Evolutionary conservation across 2,329 filamentous ascomycete species (phyloP).

Genomic region (Sporothrix brunneoviolacea): DNA sequence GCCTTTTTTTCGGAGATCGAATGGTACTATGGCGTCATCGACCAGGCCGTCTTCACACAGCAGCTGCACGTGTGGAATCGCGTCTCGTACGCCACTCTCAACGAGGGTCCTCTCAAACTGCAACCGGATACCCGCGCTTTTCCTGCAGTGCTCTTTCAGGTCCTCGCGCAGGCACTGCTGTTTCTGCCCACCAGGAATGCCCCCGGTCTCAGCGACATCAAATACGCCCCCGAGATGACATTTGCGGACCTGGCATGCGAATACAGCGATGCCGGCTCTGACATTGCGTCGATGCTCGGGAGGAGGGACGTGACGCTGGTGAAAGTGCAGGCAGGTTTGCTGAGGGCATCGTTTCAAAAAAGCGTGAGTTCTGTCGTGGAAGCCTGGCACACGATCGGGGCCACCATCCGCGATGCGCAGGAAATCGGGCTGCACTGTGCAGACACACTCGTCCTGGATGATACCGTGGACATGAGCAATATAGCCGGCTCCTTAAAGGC

Average conservation of each 20-base stretch:
- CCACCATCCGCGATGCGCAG: not conserved
- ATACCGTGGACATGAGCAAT: not conserved
- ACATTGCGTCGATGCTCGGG: not conserved
- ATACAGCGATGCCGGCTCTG: slow-evolving; percentile 1
- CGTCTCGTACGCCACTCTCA: not conserved
- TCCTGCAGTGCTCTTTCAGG: not conserved
- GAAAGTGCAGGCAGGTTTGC: not conserved
- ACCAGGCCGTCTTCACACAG: not conserved
- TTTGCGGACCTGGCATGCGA: not conserved
- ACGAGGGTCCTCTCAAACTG: not conserved
- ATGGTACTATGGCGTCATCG: slow-evolving; percentile 4
- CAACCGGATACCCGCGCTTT: not conserved
- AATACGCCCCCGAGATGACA: not conserved
- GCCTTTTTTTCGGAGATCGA: slow-evolving; percentile 1
- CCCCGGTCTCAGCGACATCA: not conserved
- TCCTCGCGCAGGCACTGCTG: not conserved
- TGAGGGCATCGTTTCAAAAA: not conserved
- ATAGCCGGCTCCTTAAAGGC: not conserved
- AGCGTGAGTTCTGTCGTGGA: not conserved
- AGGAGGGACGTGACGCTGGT: not conserved
- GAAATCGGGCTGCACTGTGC: not conserved
- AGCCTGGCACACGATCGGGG: not conserved
- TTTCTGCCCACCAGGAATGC: not conserved
- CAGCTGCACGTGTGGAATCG: not conserved
- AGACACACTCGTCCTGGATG: too few species aligned